Percentiles rank a stretch among this genome's conserved stretches.
Conservation (phyloP, 2,329 filamentous ascomycete genomes). For the Periconia sp. region DNA sequence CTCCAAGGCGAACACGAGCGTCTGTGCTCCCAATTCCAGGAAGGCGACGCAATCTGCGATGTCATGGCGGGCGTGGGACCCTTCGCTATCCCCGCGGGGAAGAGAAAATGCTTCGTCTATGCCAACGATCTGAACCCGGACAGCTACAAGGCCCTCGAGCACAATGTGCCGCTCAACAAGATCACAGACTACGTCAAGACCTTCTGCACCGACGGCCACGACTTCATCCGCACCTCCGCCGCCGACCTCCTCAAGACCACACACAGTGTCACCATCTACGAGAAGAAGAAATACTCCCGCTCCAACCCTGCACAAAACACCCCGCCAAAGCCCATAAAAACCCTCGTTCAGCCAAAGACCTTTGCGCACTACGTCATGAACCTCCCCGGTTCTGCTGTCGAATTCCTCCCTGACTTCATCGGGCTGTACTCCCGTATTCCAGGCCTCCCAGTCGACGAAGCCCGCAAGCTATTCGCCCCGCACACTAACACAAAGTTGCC, state of each 20-base stretch:
- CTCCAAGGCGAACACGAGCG: slow-evolving; percentile 87
- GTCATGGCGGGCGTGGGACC: slow-evolving; percentile 97
- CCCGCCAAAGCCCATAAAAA: slow-evolving; percentile 39
- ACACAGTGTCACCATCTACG: slow-evolving; percentile 49
- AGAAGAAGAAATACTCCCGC: slow-evolving; percentile 32
- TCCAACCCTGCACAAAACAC: slow-evolving; percentile 19
- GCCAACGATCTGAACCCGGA: slow-evolving; percentile 97
- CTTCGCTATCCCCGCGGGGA: slow-evolving; percentile 89
- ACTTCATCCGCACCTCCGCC: slow-evolving; percentile 75
- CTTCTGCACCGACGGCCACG: slow-evolving; percentile 79
- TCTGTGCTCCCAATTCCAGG: slow-evolving; percentile 72
- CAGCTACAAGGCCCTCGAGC: slow-evolving; percentile 71
- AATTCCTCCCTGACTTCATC: slow-evolving; percentile 76
- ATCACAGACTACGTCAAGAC: slow-evolving; percentile 70
- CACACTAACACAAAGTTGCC: slow-evolving; percentile 65
- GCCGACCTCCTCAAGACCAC: slow-evolving; percentile 58
- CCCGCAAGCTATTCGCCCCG: slow-evolving; percentile 34
- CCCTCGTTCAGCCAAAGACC: slow-evolving; percentile 63
- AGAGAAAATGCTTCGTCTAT: slow-evolving; percentile 88
- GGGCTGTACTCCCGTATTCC: slow-evolving; percentile 72
- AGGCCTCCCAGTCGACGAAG: slow-evolving; percentile 20
- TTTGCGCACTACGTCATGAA: slow-evolving; percentile 99
- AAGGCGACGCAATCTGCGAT: slow-evolving; percentile 89
- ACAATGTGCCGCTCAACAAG: slow-evolving; percentile 77
- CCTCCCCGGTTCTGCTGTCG: slow-evolving; percentile 83